Evolutionary conservation across 345 rosid genomes (phyloP).

Genomic region (Eucalyptus victrix): DNA sequence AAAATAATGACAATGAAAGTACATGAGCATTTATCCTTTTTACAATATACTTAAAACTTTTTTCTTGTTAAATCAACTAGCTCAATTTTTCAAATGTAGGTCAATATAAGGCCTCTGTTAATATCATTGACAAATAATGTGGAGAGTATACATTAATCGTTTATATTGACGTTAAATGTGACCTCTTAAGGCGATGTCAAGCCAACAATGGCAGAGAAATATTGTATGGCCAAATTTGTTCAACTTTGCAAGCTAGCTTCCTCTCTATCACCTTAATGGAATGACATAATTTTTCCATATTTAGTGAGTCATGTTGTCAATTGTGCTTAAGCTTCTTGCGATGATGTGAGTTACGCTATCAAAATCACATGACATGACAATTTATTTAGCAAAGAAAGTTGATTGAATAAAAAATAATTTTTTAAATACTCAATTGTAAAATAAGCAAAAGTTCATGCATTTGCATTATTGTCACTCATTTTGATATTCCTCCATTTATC

Average conservation of each 20-base stretch:
- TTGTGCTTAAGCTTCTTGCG: too few relatives aligned
- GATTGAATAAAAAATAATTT: too few relatives aligned
- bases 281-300: too few relatives aligned
- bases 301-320: too few relatives aligned
- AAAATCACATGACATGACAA: too few relatives aligned
- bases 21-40: neutral
- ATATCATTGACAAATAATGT: neutral
- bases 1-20: neutral
- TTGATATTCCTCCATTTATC: too few relatives aligned
- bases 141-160: neutral
- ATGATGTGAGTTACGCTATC: too few relatives aligned
- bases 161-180: neutral
- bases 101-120: neutral
- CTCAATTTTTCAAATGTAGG: neutral
- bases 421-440: too few relatives aligned
- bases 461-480: too few relatives aligned
- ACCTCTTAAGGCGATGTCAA: neutral
- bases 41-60: neutral
- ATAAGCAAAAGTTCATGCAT: too few relatives aligned
- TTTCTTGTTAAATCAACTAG: neutral
- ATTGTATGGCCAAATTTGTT: neutral
- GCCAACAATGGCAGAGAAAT: neutral
- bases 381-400: too few relatives aligned
- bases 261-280: too few relatives aligned
- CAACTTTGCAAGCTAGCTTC: neutral